phyloP scores from a whole-genome alignment of 2,329 filamentous ascomycete genomes.

The Penicillium sp. region DNA sequence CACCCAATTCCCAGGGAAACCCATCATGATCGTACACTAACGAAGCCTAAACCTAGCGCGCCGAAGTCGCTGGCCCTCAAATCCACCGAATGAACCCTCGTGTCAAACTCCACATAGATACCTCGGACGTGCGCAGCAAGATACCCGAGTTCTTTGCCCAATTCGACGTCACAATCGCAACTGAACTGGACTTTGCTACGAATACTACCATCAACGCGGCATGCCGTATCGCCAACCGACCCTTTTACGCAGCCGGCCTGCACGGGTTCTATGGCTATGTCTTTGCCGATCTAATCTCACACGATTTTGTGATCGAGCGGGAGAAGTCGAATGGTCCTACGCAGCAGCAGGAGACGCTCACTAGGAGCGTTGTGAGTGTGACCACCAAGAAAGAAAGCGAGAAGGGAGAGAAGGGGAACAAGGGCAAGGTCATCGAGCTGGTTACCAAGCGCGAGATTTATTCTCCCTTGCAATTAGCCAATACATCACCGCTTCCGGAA shows the following conservation, averaged over 20 bases:
- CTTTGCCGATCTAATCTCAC: slow-evolving; percentile 89
- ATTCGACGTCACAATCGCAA: slow-evolving; percentile 89
- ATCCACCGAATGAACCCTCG: slow-evolving; percentile 88
- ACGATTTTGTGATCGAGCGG: slow-evolving; percentile 88
- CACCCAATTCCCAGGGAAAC: not conserved
- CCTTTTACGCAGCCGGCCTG: slow-evolving; percentile 87
- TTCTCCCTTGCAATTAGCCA: slow-evolving; percentile 84
- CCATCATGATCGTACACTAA: slow-evolving; percentile 17
- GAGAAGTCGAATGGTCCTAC: slow-evolving; percentile 75
- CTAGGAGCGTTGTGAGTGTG: slow-evolving; percentile 75
- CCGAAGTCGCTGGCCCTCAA: slow-evolving; percentile 76
- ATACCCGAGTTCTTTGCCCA: slow-evolving; percentile 74
- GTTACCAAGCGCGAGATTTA: slow-evolving; percentile 93
- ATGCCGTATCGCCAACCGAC: slow-evolving; percentile 75
- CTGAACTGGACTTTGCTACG: slow-evolving; percentile 77
- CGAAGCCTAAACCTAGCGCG: slow-evolving; percentile 60
- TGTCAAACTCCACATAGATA: slow-evolving; percentile 75
- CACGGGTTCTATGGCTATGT: slow-evolving; percentile 95
- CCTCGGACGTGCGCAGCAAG: slow-evolving; percentile 70
- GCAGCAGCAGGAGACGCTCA: slow-evolving; percentile 72
- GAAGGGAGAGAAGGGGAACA: slow-evolving; percentile 8
- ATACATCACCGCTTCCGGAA: slow-evolving; percentile 75
- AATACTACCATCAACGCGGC: slow-evolving; percentile 84
- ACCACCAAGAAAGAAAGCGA: slow-evolving; percentile 72
- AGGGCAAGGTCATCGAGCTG: slow-evolving; percentile 72